Evolutionary conservation across 148 eudicot genomes (phyloP), one percentile per base, ranked within the genome.

Genomic region (Rhododendron henanense): DNA sequence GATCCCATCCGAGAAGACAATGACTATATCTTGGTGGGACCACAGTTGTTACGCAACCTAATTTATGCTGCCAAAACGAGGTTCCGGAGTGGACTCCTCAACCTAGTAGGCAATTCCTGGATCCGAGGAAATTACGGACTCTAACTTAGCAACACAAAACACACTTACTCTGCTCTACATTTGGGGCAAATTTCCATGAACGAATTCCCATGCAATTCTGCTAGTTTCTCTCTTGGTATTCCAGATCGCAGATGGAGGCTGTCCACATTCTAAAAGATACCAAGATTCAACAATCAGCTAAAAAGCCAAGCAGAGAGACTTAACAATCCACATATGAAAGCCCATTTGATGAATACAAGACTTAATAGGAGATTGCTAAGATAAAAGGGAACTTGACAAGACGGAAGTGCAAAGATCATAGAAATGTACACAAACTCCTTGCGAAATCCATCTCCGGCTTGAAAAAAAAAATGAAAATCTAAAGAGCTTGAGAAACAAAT

Each of bases 201-300:
- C 13, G 98, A 94, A 86, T 96, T 89, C 87, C 98, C 98, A 89
- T 96, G 97, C 90, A 96, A 86, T 88, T 96, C 98, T 31, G 98
- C 81, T 81, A 96, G 95, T 88, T 91, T 96, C 65, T 93, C 93
- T 88, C 97, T 89, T 19, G 95, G 93, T 76, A 96, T 84, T 65
- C 98, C 98, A 50, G 97, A 94, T 71, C 98, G 98, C 39, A 94
- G 93, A 90, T 96, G 98, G 81, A 96, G 96, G 83, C 97, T 94
- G 85, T 96, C 98, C 85, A 96, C 91, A 85, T 96, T 96, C 97
- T 95, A 88, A 81, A 84, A 87, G 51, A 76, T 75, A 65, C 84
- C 80, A 82, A 59, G 73, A 31, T 81, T 39, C 41, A 81, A 83
- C n/a, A 85, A 71, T 79, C n/a, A 48, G 53, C 51, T 16, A 33